Conservation (phyloP, 106 monocot species). For the Xerophyta viscosa region DNA sequence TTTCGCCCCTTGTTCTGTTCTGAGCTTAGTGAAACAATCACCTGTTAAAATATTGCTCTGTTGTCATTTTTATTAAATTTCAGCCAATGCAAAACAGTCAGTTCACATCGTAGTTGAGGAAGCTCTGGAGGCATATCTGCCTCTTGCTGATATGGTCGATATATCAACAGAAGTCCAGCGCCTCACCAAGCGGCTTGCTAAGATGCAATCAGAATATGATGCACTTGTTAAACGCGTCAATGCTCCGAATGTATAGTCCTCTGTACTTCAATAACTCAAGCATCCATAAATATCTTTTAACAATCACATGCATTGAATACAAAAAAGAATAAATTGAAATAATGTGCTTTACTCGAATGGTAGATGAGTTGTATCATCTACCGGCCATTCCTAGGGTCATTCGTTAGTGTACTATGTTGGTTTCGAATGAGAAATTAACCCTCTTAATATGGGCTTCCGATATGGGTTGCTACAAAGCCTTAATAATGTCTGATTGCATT, state of each 20-base stretch:
- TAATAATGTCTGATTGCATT: no score
- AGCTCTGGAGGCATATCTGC: slow-evolving; percentile 89
- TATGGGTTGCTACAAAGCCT: no score
- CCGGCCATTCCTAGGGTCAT: no score
- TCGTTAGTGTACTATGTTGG: no score
- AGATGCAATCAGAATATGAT: slow-evolving; percentile 92
- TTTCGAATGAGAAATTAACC: no score
- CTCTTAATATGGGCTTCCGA: no score
- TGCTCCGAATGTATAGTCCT: slow-evolving; percentile 52
- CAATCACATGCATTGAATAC: no score
- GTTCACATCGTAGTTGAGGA: slow-evolving; percentile 85
- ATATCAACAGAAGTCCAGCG: slow-evolving; percentile 75
- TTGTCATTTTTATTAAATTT: background rate
- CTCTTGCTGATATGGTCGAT: slow-evolving; percentile 92
- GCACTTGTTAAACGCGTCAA: slow-evolving; percentile 72
- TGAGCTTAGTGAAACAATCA: background rate
- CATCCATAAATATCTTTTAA: no score
- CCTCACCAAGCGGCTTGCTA: slow-evolving; percentile 74
- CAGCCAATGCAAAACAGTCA: slow-evolving; percentile 78
- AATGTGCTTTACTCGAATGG: no score
- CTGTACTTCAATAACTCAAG: no score
- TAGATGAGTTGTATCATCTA: no score
- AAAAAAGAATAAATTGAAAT: no score
- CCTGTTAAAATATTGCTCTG: background rate
- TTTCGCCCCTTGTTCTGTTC: background rate